phyloP scores from a whole-genome alignment of 108 stramenopile genomes.

The Skeletonema grethae region DNA sequence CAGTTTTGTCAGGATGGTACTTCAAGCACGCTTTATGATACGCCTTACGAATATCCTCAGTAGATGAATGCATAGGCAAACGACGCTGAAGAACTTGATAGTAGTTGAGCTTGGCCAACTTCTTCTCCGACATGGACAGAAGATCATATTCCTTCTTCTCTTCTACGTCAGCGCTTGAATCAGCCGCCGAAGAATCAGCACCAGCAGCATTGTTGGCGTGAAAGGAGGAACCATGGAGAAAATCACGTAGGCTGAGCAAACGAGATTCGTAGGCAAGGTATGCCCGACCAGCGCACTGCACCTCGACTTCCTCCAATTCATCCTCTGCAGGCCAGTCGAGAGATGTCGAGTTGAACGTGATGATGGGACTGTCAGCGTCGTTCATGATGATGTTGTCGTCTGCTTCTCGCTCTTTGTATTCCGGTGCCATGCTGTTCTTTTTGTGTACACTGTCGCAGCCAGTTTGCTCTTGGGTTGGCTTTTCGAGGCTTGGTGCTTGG shows the following conservation, averaged over 20 bases:
- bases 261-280: constrained; percentile 51
- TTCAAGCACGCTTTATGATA: constrained; percentile 82
- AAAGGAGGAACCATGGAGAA: constrained; percentile 44
- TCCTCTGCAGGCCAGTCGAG: constrained; percentile 42
- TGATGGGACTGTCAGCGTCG: constrained; percentile 7
- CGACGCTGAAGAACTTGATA: constrained; percentile 65
- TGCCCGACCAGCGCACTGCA: constrained; percentile 42
- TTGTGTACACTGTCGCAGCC: not conserved
- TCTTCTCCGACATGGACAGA: constrained; percentile 51
- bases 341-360: constrained; percentile 28
- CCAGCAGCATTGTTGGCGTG: constrained; percentile 3
- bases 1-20: constrained; percentile 91
- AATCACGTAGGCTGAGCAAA: constrained; percentile 23
- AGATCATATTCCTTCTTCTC: constrained; percentile 53
- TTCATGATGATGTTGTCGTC: not conserved
- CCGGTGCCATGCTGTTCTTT: not conserved
- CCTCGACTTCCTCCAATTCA: constrained; percentile 13
- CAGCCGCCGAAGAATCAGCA: not conserved
- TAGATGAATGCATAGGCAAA: constrained; percentile 59
- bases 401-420: constrained; percentile 8
- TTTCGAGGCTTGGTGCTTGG: no score
- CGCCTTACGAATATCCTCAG: constrained; percentile 76
- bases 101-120: constrained; percentile 64
- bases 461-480: no score
- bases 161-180: not conserved